These are phyloP conservation scores for Exophiala aquamarina DNA, from an alignment of 2,329 filamentous ascomycete genomes.

Conservation along the genomic window DNA sequence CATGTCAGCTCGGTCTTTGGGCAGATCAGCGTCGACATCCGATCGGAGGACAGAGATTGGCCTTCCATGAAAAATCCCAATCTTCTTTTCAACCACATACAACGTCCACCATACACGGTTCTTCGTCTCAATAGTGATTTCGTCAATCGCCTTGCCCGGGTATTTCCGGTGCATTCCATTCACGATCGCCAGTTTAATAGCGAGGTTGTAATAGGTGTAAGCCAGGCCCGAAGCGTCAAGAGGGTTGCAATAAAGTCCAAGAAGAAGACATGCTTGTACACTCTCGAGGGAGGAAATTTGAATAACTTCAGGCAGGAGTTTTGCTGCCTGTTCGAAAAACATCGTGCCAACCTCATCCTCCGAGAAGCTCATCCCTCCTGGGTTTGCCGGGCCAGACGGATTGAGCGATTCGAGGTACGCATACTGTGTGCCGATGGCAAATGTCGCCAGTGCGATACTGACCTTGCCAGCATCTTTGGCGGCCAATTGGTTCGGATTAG, in stretches of 20 bases:
- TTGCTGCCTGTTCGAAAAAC: conserved; percentile 53
- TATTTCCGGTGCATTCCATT: conserved; percentile 56
- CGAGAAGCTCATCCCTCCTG: conserved; percentile 25
- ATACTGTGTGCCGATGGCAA: conserved; percentile 54
- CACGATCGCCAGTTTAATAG: conserved; percentile 53
- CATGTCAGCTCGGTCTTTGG: conserved; percentile 27
- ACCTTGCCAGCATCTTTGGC: conserved; percentile 45
- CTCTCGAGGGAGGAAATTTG: conserved; percentile 53
- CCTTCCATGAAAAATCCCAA: conserved; percentile 53
- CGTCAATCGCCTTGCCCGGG: conserved; percentile 39
- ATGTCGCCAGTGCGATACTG: conserved; percentile 48
- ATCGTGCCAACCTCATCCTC: conserved; percentile 51
- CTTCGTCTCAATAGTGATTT: conserved; percentile 46
- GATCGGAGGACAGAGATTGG: conserved; percentile 49
- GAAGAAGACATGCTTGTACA: conserved; percentile 54
- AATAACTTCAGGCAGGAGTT: conserved; percentile 53
- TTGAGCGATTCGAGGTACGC: conserved; percentile 39
- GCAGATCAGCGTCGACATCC: conserved; percentile 52
- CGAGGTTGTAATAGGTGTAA: conserved; percentile 53
- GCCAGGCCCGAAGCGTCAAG: conserved; percentile 52
- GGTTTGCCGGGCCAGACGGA: conserved; percentile 32
- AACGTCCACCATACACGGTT: conserved; percentile 56
- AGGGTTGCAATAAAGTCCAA: conserved; percentile 53
- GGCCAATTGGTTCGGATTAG: conserved; percentile 38
- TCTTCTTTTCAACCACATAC: conserved; percentile 53